A percentile compares a stretch with the other conserved stretches of the same genome.
Evolutionary conservation across 768 basidiomycete genomes (phyloP).

Genomic region (Heimioporus sp.): DNA sequence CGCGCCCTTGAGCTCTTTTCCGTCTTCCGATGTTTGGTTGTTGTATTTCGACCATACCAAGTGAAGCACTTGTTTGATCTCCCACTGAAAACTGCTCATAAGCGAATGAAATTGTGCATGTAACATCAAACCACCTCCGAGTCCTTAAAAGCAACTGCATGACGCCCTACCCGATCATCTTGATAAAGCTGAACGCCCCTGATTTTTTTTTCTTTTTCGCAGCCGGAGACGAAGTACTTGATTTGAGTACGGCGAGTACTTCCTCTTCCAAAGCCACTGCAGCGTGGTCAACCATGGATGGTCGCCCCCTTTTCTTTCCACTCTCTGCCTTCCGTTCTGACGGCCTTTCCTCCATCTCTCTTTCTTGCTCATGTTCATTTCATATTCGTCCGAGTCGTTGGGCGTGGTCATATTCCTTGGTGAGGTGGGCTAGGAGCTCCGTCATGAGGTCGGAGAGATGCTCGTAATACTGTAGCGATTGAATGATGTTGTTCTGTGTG

Average conservation of each 20-base stretch:
- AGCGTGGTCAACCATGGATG: conserved; percentile 70
- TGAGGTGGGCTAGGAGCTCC: conserved; percentile 75
- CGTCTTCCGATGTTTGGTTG: conserved; percentile 70
- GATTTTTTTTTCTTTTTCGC: conserved; percentile 82
- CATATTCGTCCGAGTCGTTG: conserved; percentile 45
- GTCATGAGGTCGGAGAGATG: too few species aligned
- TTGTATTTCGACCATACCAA: conserved; percentile 97
- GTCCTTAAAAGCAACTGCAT: conserved; percentile 73
- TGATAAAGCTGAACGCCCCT: conserved; percentile 85
- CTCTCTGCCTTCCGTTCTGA: conserved; percentile 38
- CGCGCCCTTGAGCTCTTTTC: conserved; percentile 82
- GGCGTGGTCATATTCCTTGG: conserved; percentile 84
- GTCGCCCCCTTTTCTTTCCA: conserved; percentile 52
- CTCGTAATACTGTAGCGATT: conserved; percentile 90
- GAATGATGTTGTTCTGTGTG: conserved; percentile 89
- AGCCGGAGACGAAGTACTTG: conserved; percentile 68
- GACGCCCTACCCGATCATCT: conserved; percentile 58
- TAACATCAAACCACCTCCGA: conserved; percentile 56
- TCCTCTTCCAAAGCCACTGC: conserved; percentile 69
- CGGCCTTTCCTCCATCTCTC: background rate
- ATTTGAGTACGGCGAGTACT: conserved; percentile 65
- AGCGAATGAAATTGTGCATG: background rate
- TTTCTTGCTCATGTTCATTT: conserved; percentile 33
- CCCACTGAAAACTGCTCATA: conserved; percentile 45
- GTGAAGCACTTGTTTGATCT: conserved; percentile 95